phyloP scores from a whole-genome alignment of 345 rosid genomes.

The Anacardium occidentale region DNA sequence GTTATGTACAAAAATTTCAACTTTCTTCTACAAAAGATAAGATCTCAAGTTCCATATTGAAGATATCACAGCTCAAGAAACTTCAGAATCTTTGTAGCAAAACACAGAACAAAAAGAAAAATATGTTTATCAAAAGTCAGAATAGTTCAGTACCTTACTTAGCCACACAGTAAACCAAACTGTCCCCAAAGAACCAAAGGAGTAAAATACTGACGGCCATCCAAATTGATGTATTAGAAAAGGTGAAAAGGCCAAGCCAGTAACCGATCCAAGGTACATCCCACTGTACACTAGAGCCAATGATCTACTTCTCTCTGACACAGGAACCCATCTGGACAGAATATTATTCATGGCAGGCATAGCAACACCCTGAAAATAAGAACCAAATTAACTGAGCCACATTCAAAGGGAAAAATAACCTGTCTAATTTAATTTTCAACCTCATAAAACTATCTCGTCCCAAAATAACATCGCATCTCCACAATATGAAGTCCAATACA shows the following conservation, averaged over 20 bases:
- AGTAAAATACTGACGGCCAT: constrained; percentile 94
- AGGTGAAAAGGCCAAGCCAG: constrained; percentile 94
- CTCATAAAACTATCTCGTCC: background rate
- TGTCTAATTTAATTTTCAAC: background rate
- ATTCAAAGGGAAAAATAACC: background rate
- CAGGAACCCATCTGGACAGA: constrained; percentile 89
- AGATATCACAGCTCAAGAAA: background rate
- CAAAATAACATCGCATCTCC: background rate
- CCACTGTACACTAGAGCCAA: constrained; percentile 91
- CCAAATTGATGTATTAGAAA: constrained; percentile 83
- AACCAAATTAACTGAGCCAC: constrained; percentile 7
- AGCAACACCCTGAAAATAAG: constrained; percentile 77
- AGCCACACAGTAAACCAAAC: constrained; percentile 82
- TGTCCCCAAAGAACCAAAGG: constrained; percentile 90
- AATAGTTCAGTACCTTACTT: constrained; percentile 50
- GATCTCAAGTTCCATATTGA: background rate
- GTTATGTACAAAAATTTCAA: background rate
- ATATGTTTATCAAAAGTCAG: background rate
- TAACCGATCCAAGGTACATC: constrained; percentile 92
- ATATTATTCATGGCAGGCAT: constrained; percentile 99
- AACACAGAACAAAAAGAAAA: constrained; percentile 4
- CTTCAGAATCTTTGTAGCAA: background rate
- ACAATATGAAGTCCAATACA: background rate
- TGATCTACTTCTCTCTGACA: constrained; percentile 90
- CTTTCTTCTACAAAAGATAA: too few species aligned